Evolutionary conservation across 2,329 filamentous ascomycete genomes (phyloP), one percentile per base, ranked within the genome.

Genomic region (Fusarium sp.): DNA sequence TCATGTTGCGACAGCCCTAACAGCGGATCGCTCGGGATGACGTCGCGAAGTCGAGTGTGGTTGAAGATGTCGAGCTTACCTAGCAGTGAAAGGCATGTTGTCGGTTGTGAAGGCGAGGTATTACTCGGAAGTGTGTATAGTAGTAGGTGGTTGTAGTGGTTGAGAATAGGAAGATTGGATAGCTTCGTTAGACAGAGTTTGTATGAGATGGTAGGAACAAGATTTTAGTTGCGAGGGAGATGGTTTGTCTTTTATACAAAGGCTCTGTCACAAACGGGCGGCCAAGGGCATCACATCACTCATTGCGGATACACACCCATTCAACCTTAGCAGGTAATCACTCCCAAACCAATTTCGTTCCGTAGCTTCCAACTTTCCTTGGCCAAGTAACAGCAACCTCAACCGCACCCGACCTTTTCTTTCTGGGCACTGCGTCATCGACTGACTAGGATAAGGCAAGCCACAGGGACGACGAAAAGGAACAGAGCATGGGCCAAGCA

Each of bases 81-180:
- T 89, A 57, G 83, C 85, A 79, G 88, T 90, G 86, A 90, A 88
- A 84, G 88, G 81, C 88, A 90, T 90, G 74, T 64, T 88, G 84
- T 69, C 69, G 75, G 71, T 74, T 71, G 28, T 65, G 30, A 42
- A 58, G 59, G 55, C 61, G 71, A 69, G 53, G 22, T 39, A 24
- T 67, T 78, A 56, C 66, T 76, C 64, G 67, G 38, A 39, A 63
- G 66, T 62, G 51, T 51, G 60, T 69, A 42, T 58, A 50, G 20
- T 58, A 50, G 20, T 35, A 55, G 24, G 44, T 57, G 17, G 38
- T 36, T 18, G 8, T 57, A 30, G 41, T 57, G 26, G 41, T 68
- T 63, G 50, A 70, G 44, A 58, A 48, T 57, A 22, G 59, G 63
- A 70, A 57, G 54, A 48, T 53, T 55, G 41, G 54, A 54, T 30